Evolutionary conservation across 2,329 filamentous ascomycete species (phyloP), one percentile per base, ranked within the genome.

Genomic region (Colletotrichum falcatum): DNA sequence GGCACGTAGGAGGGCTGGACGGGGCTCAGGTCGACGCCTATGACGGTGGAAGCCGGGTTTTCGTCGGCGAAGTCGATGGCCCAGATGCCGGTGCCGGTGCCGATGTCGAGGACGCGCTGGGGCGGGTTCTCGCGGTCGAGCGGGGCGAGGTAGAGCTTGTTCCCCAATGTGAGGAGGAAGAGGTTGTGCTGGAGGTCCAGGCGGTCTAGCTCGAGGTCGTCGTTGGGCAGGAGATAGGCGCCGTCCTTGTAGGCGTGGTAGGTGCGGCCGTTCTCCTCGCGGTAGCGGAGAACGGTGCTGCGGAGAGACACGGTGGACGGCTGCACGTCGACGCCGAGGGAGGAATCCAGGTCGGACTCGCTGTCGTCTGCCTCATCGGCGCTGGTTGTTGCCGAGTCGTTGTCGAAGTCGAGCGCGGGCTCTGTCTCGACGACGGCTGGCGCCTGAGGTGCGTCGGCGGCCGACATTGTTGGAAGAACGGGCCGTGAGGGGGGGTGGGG

Each of bases 1-100:
- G 89, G 88, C 2, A 90, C 84, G 77, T 81, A 87, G 20, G 80
- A 80, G 2, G 88, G 87, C 70, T 90, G 88, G 18, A 89, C 88
- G 0, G 88, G 87, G 18, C 86, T 88, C 1, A 90, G 80, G 73
- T 90, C 88, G 3, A 86, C 85, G 12, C 88, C 88, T 48, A 84
- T 83, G 3, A 79, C 87, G 79, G 77, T 81, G 49, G 78, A 83
- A 62, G 82, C 77, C 26, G 86, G 85, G 63, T 85, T 82, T 2
- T 79, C 67, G 63, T 87, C 78, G 68, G 82, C 81, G 67, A 85
- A 81, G 66, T 86, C 84, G 8, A 86, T 81, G 5, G 80, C 79
- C 81, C 82, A 83, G 18, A 80, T 75, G 16, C 84, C 84, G 8
- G 84, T 86, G 0, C 85, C 85, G 1, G 83, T 85, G 26, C 85